A percentile compares a stretch with the other conserved stretches of the same genome.
These are phyloP conservation scores for Termitomyces sp. DNA, from an alignment of 1,284 basidiomycete species.

Conservation along the genomic window DNA sequence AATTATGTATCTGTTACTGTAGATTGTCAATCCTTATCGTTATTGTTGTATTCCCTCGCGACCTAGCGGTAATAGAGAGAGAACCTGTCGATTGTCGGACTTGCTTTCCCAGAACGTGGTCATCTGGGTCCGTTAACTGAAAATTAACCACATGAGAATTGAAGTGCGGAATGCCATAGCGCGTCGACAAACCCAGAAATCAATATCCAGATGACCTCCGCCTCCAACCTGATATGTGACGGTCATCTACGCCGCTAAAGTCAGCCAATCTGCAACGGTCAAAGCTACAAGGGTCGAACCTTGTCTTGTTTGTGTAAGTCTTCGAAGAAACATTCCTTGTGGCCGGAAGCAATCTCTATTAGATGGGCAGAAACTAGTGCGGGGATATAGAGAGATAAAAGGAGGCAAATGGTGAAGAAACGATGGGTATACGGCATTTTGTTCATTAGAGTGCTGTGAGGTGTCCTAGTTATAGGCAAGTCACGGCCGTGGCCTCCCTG, in stretches of 20 bases:
- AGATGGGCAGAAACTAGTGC: constrained; percentile 54
- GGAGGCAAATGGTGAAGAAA: constrained; percentile 31
- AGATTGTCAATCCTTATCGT: constrained; percentile 11
- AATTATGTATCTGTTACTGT: constrained; percentile 15
- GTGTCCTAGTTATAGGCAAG: neutral
- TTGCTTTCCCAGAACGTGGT: constrained; percentile 69
- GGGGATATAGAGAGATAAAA: constrained; percentile 40
- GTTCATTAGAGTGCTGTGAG: constrained; percentile 11
- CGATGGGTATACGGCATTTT: constrained; percentile 18
- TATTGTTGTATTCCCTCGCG: constrained; percentile 6
- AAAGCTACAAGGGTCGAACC: constrained; percentile 38
- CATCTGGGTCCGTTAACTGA: constrained; percentile 78
- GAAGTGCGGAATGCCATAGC: neutral
- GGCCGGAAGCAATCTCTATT: constrained; percentile 69
- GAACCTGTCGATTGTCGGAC: constrained; percentile 88
- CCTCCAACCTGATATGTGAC: constrained; percentile 98
- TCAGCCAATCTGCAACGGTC: constrained; percentile 1
- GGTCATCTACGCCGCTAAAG: constrained; percentile 73
- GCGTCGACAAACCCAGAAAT: constrained; percentile 74
- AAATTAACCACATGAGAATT: constrained; percentile 12
- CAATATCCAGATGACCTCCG: constrained; percentile 94
- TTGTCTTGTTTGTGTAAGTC: constrained; percentile 93
- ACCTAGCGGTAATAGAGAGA: constrained; percentile 73
- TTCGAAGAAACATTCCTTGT: constrained; percentile 98
- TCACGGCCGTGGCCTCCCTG: neutral